Evolutionary conservation across 305 asterid species (phyloP), one percentile per base, ranked within the genome.

Genomic region (Solanum hybrid): DNA sequence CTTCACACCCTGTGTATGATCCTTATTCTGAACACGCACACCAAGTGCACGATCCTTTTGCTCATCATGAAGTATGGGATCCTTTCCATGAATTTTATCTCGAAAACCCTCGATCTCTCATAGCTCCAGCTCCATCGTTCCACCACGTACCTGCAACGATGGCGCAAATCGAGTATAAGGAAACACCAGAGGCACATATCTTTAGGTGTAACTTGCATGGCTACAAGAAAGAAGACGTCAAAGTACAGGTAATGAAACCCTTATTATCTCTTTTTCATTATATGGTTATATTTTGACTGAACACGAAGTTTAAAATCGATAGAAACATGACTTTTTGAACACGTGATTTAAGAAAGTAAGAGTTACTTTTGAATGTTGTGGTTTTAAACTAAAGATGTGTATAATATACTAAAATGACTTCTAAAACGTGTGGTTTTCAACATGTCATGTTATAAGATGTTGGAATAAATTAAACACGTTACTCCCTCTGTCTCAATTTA

Each of bases 161-260:
- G 87, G 88, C 56, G 0, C 88, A 51, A 22, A 60, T 89, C 5
- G 92, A 91, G 76, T 91, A 92, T 92, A 45, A 72, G 38, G 94
- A 93, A 32, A 90, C 92, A 51, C 89, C 89, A 77, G 92, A 92
- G 40, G 92, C 90, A 12, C 91, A 93, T 88, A 86, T 90, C 42
- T 89, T 90, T 10, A 87, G 60, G n/a, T 90, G 71, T 4, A 87
- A 91, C 27, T 78, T 93, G 12, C 92, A 93, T 10, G 93, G 95
- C 85, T 37, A 90, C 80, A 82, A 38, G 77, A 92, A 87, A 34
- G 93, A 92, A 75, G 92, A 93, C 7, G 90, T 93, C 71, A 89
- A 87, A 76, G 91, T 85, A 51, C 87, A 85, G 87, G 87, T 85
- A 80, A 26, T 78, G 56, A 8, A 82, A 2, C 17, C 51, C 56